Conservation (phyloP, 441 rosid genomes). For the Biscutella laevigata region DNA sequence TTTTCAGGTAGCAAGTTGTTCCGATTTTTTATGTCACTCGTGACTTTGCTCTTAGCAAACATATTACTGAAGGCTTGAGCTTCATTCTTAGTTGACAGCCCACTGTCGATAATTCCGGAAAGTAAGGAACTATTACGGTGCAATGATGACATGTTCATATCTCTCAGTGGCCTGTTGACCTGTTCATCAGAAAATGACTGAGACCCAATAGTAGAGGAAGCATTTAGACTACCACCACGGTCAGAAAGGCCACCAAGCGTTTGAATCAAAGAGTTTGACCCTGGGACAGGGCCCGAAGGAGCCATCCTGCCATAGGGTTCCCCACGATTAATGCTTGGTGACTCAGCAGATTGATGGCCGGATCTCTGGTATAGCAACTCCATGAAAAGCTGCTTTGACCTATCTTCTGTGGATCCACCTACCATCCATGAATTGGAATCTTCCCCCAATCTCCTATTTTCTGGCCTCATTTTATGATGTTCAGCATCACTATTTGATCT, state of each 20-base stretch:
- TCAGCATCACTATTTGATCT: slow-evolving; percentile 36
- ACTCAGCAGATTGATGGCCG: slow-evolving; percentile 28
- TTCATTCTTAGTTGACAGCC: slow-evolving; percentile 27
- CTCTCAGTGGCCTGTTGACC: slow-evolving; percentile 28
- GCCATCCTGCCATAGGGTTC: slow-evolving; percentile 29
- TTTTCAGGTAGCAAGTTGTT: slow-evolving; percentile 20
- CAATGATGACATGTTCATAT: slow-evolving; percentile 31
- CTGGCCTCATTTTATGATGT: slow-evolving; percentile 33
- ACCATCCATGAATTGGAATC: slow-evolving; percentile 46
- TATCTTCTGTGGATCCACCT: slow-evolving; percentile 39
- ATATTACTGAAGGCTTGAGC: slow-evolving; percentile 21
- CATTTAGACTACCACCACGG: slow-evolving; percentile 32
- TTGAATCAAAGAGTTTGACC: no score
- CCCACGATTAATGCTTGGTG: slow-evolving; percentile 29
- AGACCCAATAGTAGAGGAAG: slow-evolving; percentile 36
- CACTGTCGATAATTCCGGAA: slow-evolving; percentile 25
- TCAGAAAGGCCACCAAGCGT: slow-evolving; percentile 24
- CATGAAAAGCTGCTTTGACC: slow-evolving; percentile 48
- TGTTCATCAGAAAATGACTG: slow-evolving; percentile 38
- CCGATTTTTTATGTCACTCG: slow-evolving; percentile 27
- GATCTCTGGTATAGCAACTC: slow-evolving; percentile 48
- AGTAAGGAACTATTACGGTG: slow-evolving; percentile 28
- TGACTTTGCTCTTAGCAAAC: slow-evolving; percentile 28
- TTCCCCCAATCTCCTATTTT: slow-evolving; percentile 28
- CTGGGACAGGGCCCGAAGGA: slow-evolving; percentile 17